Conservation (phyloP, 75 land plant species). For the Azolla pinnata region DNA sequence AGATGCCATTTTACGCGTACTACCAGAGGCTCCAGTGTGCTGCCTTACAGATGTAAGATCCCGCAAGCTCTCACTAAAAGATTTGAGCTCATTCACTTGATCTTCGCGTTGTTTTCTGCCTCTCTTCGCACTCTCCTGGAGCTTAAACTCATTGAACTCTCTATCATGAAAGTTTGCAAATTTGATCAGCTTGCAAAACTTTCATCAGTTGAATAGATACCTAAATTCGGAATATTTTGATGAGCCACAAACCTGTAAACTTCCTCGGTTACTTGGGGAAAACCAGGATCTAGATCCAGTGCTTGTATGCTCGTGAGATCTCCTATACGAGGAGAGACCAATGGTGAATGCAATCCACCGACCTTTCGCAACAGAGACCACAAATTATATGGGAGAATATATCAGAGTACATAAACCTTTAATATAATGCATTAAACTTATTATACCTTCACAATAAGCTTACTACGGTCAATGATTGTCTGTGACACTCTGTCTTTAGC, state of each 20-base stretch:
- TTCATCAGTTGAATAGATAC: background rate
- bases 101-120: constrained; percentile 22
- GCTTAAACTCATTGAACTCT: constrained; percentile 27
- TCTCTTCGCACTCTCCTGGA: constrained; percentile 19
- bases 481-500: too few relatives aligned
- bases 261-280: constrained; percentile 19
- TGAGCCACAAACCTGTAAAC: constrained; percentile 19
- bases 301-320: constrained; percentile 19
- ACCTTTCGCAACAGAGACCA: too few relatives aligned
- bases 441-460: too few relatives aligned
- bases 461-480: too few relatives aligned
- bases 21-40: background rate
- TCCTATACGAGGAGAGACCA: constrained; percentile 17
- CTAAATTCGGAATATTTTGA: background rate
- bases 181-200: background rate
- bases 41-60: background rate
- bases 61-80: constrained; percentile 19
- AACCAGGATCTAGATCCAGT: constrained; percentile 12
- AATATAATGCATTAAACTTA: too few relatives aligned
- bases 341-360: constrained; percentile 6
- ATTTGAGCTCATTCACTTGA: constrained; percentile 25
- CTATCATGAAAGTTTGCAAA: constrained; percentile 9
- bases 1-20: background rate
- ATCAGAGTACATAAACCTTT: too few relatives aligned
- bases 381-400: too few relatives aligned